Conservation (phyloP, 2,329 filamentous ascomycete genomes). For the Neofusicoccum laricinum region DNA sequence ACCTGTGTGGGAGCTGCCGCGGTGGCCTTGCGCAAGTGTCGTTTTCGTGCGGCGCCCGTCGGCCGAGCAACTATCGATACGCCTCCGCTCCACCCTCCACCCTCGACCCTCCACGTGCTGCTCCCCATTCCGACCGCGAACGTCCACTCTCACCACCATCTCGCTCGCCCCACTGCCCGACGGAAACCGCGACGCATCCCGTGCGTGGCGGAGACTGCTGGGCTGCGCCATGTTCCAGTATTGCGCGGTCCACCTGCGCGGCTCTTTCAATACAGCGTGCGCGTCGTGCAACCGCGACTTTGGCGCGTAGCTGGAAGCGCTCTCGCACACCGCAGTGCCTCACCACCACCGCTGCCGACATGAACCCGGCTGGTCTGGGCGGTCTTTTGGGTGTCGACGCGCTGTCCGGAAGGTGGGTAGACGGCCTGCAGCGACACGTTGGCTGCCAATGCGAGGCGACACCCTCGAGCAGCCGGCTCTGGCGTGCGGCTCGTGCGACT, state of each 20-base stretch:
- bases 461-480: neutral
- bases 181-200: neutral
- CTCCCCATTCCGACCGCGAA: too few relatives aligned
- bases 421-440: neutral
- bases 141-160: neutral
- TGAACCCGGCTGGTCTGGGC: neutral
- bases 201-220: neutral
- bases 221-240: neutral
- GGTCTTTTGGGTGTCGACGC: neutral
- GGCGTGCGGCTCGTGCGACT: neutral
- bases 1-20: neutral
- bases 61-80: constrained; percentile 14
- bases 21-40: neutral
- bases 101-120: neutral
- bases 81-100: neutral
- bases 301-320: neutral
- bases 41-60: neutral
- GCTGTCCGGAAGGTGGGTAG: neutral
- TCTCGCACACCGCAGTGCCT: neutral
- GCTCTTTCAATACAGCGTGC: neutral
- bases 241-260: neutral
- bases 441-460: neutral
- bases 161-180: neutral
- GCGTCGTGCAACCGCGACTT: neutral
- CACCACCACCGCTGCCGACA: neutral